phyloP scores from a whole-genome alignment of 2,329 filamentous ascomycete species.

The Colletotrichum agaves region DNA sequence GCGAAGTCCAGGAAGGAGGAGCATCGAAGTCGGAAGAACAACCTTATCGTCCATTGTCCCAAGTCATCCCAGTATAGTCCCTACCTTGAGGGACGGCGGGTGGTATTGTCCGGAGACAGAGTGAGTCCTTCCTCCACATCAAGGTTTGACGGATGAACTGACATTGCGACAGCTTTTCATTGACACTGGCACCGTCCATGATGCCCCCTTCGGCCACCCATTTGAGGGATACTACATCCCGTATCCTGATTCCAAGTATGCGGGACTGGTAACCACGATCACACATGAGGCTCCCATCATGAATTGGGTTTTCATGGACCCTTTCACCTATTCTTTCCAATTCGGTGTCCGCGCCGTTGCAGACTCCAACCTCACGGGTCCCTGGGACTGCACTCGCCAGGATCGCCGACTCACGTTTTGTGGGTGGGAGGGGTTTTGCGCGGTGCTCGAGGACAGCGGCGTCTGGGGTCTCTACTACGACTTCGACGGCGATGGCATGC shows the following conservation, averaged over 20 bases:
- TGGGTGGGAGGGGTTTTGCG: constrained; percentile 60
- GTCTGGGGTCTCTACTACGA: constrained; percentile 62
- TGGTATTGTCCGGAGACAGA: constrained; percentile 57
- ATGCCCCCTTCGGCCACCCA: constrained; percentile 55
- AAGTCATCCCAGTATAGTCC: constrained; percentile 57
- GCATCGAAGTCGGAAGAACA: constrained; percentile 59
- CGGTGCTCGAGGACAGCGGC: constrained; percentile 54
- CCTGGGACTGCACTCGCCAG: constrained; percentile 63
- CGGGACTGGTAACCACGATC: constrained; percentile 61
- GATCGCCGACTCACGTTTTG: constrained; percentile 61
- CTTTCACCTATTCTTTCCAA: constrained; percentile 56
- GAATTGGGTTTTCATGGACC: constrained; percentile 62
- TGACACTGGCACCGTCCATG: constrained; percentile 50
- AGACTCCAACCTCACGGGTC: constrained; percentile 57
- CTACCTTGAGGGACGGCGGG: constrained; percentile 55
- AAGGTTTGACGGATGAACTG: neutral
- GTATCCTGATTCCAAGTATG: constrained; percentile 61
- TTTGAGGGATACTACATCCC: constrained; percentile 69
- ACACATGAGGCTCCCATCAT: constrained; percentile 59
- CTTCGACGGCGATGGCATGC: constrained; percentile 55
- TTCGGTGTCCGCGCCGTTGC: constrained; percentile 56
- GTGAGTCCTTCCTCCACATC: constrained; percentile 39
- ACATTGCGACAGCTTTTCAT: constrained; percentile 54
- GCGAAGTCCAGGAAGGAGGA: constrained; percentile 57
- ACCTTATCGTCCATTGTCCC: constrained; percentile 57